These are phyloP conservation scores for Brassica cretica DNA, from an alignment of 345 rosid genomes.

Conservation along the genomic window DNA sequence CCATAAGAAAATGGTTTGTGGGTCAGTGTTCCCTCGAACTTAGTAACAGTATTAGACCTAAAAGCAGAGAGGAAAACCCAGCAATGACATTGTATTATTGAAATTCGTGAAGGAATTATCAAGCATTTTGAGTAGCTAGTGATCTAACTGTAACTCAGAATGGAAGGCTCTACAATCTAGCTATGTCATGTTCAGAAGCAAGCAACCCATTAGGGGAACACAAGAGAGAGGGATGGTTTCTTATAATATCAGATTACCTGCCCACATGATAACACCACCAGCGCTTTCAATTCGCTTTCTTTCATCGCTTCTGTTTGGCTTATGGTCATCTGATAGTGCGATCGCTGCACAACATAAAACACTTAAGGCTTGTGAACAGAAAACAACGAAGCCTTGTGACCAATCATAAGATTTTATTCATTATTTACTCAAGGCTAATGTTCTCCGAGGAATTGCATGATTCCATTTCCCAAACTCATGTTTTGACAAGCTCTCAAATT, in stretches of 20 bases:
- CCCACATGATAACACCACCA: slow-evolving; percentile 98
- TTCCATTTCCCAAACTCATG: not conserved
- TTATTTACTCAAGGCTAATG: not conserved
- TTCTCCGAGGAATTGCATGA: not conserved
- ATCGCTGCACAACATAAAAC: slow-evolving; percentile 59
- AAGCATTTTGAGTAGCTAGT: not conserved
- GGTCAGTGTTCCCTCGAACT: slow-evolving; percentile 12
- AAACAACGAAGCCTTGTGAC: not conserved
- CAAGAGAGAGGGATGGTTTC: not conserved
- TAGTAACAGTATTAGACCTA: not conserved
- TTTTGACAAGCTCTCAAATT: not conserved
- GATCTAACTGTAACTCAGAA: not conserved
- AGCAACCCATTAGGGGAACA: slow-evolving; percentile 1
- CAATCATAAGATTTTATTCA: not conserved
- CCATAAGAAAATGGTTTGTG: not conserved
- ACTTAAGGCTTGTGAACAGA: not conserved
- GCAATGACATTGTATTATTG: not conserved
- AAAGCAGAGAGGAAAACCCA: not conserved
- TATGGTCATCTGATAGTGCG: slow-evolving; percentile 98
- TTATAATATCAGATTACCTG: slow-evolving; percentile 56
- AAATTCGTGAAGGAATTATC: not conserved
- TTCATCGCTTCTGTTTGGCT: slow-evolving; percentile 97
- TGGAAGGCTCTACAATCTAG: not conserved
- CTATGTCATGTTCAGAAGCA: slow-evolving; percentile 16
- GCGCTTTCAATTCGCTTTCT: slow-evolving; percentile 96